Evolutionary conservation across 73 alveolate species (phyloP), one percentile per base, ranked within the genome.

Genomic region (Paramecium sexaurelia): DNA sequence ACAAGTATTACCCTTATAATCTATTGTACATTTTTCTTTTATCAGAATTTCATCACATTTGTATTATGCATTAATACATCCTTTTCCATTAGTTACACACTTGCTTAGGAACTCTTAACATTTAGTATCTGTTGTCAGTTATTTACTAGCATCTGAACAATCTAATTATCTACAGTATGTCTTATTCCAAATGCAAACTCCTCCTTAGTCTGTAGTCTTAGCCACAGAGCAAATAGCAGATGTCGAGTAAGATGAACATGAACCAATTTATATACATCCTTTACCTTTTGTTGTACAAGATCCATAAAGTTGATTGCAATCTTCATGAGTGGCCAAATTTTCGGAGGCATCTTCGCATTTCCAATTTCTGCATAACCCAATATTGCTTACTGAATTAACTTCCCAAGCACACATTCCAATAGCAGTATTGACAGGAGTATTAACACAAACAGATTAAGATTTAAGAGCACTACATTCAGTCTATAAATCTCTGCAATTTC

Each of bases 351-450:
- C 73, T 17, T 19, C 32, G 13, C 90, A 78, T 40, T 40, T 43
- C 90, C 90, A 78, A 78, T 78, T 45, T 20, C 73, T 41, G 24
- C 90, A 78, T 41, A 43, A 7, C 26, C 83, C 83, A 13, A 61
- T 11, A 29, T 32, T 32, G 1, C 47, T 61, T 22, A n/a, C 10
- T 13, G 9, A n/a, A 22, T 78, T 78, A 37, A 17, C 9, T 15
- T 78, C 73, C 90, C 90, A 78, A 41, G 75, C 71, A 78, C 90
- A 78, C 33, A 13, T 78, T n/a, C 55, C 47, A 43, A 17, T 71
- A 11, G 56, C 56, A 35, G 86, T 71, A 71, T 24, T 71, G 13
- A 71, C 86, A 41, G 90, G 90, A 41, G 90, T 78, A 26, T 37
- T 78, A 10, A 24, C 40, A 41, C 90, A 78, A 41, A 41, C 51